Percentiles rank a stretch among this genome's conserved stretches.
These are phyloP conservation scores for Colletotrichum orchidophilum DNA, from an alignment of 2,329 filamentous ascomycete species.

Conservation along the genomic window DNA sequence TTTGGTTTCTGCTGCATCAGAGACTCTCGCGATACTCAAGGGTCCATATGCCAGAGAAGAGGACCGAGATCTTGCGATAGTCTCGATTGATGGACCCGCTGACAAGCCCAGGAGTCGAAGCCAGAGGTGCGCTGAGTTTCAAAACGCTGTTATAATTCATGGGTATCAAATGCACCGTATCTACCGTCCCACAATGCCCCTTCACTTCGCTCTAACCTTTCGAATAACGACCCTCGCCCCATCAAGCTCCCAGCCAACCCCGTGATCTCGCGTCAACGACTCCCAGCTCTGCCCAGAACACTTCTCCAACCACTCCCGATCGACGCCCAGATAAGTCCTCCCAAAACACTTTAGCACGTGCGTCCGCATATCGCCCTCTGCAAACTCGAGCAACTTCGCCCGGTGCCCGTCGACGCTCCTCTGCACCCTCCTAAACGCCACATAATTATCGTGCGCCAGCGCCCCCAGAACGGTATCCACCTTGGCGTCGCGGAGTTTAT, in stretches of 20 bases:
- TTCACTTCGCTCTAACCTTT: conserved; percentile 47
- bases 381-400: conserved; percentile 82
- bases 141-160: conserved; percentile 16
- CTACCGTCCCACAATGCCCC: neutral
- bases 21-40: neutral
- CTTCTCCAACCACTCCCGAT: conserved; percentile 74
- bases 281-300: conserved; percentile 77
- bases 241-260: conserved; percentile 86
- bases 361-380: conserved; percentile 76
- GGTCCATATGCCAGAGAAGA: neutral
- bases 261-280: conserved; percentile 71
- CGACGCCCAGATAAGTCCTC: conserved; percentile 79
- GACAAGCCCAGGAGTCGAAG: neutral
- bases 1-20: too few relatives aligned
- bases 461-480: conserved; percentile 75
- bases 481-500: conserved; percentile 71
- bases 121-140: neutral
- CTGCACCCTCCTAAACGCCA: conserved; percentile 77
- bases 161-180: conserved; percentile 20
- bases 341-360: conserved; percentile 90
- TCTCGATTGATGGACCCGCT: neutral
- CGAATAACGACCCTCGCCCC: conserved; percentile 81
- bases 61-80: neutral
- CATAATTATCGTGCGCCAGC: conserved; percentile 84
- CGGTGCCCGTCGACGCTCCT: conserved; percentile 82